A percentile compares a stretch with the other conserved stretches of the same genome.
Evolutionary conservation across 2,329 filamentous ascomycete genomes (phyloP).

Genomic region (Alternaria infectoria): DNA sequence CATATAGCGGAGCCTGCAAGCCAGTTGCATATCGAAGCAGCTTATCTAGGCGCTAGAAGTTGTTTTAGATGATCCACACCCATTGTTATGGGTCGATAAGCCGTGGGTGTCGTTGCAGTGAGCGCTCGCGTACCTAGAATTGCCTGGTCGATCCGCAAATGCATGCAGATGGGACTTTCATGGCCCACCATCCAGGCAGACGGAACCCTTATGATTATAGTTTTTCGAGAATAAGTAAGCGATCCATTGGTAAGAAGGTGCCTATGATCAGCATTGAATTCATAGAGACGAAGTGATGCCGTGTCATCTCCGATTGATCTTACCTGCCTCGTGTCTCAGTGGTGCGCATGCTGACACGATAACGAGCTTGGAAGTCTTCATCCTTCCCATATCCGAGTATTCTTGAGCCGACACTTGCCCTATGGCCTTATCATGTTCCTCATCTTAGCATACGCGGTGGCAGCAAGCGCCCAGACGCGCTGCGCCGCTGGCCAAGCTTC

Average conservation of each 20-base stretch:
- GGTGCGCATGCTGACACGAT: background rate
- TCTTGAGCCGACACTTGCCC: constrained; percentile 12
- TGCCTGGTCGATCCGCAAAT: background rate
- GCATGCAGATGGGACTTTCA: background rate
- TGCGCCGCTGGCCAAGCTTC: constrained; percentile 11
- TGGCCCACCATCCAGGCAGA: background rate
- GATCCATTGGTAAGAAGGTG: background rate
- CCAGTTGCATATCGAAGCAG: background rate
- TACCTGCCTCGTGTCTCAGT: background rate
- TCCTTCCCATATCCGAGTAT: background rate
- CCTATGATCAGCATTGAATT: background rate
- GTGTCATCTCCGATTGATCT: background rate
- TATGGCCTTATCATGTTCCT: background rate
- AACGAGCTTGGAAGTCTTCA: background rate
- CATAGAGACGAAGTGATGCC: background rate
- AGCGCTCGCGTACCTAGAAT: background rate
- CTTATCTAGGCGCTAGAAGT: background rate
- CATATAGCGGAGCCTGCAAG: background rate
- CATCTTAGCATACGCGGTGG: constrained; percentile 10
- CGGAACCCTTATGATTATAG: background rate
- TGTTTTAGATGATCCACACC: background rate
- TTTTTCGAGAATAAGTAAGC: background rate
- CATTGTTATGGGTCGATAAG: background rate
- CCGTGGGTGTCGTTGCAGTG: background rate
- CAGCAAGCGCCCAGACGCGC: constrained; percentile 14